Conservation (phyloP, 202 grass and related monocot species). For the Carex arenaria region DNA sequence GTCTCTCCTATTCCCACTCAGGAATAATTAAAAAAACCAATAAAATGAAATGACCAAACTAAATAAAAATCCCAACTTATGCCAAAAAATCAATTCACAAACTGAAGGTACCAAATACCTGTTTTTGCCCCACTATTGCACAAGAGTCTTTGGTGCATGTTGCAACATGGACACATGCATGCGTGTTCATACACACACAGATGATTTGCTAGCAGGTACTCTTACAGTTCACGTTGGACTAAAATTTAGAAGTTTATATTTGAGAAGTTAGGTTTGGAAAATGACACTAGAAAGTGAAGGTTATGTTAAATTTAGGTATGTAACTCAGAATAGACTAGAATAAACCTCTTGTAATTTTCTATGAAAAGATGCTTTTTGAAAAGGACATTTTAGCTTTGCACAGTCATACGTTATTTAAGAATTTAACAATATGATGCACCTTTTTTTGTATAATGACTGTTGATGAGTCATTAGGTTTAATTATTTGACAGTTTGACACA, state of each 20-base stretch:
- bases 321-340: background rate
- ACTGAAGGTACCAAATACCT: background rate
- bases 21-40: background rate
- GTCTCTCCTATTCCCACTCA: background rate
- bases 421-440: background rate
- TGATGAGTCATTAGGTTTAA: slow-evolving; percentile 11
- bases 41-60: background rate
- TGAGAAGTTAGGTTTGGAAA: slow-evolving; percentile 10
- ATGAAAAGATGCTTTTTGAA: slow-evolving; percentile 18
- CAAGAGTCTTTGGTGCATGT: background rate
- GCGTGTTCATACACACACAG: background rate
- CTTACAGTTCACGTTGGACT: slow-evolving; percentile 2
- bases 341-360: background rate
- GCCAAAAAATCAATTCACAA: background rate
- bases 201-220: slow-evolving; percentile 8
- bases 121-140: background rate
- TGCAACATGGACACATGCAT: background rate
- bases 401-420: slow-evolving; percentile 12
- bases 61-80: background rate
- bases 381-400: slow-evolving; percentile 24
- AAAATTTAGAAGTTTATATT: background rate
- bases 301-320: slow-evolving; percentile 13
- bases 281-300: background rate
- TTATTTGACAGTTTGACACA: background rate
- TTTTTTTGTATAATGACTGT: slow-evolving; percentile 5